These are phyloP conservation scores for Microsporum audouinii DNA, from an alignment of 2,329 filamentous ascomycete species.

Conservation along the genomic window DNA sequence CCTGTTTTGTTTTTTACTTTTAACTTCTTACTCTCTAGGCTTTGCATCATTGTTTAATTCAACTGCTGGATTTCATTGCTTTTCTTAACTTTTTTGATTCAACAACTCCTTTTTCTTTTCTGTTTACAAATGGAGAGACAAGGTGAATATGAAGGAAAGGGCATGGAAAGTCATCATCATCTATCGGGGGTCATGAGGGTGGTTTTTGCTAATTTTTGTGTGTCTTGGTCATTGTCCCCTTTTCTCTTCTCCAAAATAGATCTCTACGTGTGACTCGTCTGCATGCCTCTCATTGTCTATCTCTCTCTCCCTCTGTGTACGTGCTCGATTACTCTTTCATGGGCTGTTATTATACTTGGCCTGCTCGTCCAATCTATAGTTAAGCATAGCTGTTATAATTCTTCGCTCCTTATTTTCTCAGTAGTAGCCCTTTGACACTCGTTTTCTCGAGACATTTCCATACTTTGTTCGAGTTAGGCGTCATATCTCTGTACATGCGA, in stretches of 20 bases:
- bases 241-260: not conserved
- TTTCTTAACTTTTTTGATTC: not conserved
- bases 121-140: not conserved
- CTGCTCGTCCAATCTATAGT: not conserved
- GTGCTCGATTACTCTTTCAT: not conserved
- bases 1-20: not conserved
- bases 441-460: not conserved
- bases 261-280: not conserved
- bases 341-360: not conserved
- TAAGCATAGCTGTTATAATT: not conserved
- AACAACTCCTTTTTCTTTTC: not conserved
- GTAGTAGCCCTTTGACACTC: not conserved
- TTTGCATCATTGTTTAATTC: conserved; percentile 2
- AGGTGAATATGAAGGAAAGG: not conserved
- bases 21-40: not conserved
- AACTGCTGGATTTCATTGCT: not conserved
- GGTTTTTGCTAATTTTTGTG: not conserved
- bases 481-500: no score
- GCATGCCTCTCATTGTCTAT: not conserved
- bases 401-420: not conserved
- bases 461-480: not conserved
- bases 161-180: not conserved
- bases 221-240: not conserved
- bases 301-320: not conserved
- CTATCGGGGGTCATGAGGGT: not conserved